Percentiles rank a stretch among this genome's conserved stretches.
Conservation (phyloP, 257 asterid genomes). For the Salvia splendens region DNA sequence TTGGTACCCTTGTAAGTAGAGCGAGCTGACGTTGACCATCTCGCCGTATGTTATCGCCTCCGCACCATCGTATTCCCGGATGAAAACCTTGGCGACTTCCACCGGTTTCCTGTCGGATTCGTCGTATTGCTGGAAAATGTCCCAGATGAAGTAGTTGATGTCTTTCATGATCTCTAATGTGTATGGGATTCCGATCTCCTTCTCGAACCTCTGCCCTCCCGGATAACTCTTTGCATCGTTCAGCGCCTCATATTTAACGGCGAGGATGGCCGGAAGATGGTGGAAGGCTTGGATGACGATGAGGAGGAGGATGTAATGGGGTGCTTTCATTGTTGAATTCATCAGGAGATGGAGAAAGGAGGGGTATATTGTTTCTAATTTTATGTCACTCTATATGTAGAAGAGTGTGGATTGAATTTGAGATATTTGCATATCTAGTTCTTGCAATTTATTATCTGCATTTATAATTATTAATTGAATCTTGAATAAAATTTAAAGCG, state of each 20-base stretch:
- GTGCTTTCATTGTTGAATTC: constrained; percentile 35
- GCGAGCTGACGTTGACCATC: constrained; percentile 36
- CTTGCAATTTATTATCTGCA: too few species aligned
- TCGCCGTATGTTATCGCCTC: constrained; percentile 43
- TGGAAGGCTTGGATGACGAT: constrained; percentile 17
- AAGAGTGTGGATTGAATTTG: too few species aligned
- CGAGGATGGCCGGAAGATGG: not conserved
- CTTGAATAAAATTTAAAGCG: too few species aligned
- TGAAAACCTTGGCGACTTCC: not conserved
- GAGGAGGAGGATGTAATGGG: not conserved
- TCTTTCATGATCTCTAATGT: constrained; percentile 32
- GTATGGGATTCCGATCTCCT: constrained; percentile 39
- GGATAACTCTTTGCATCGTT: constrained; percentile 27
- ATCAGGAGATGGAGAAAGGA: too few species aligned
- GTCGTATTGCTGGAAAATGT: constrained; percentile 33
- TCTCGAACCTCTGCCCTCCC: constrained; percentile 42
- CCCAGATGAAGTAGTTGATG: constrained; percentile 42
- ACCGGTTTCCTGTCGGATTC: constrained; percentile 27
- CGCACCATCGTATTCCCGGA: constrained; percentile 39
- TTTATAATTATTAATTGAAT: too few species aligned
- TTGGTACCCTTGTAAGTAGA: constrained; percentile 31
- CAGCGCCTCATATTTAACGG: constrained; percentile 36
- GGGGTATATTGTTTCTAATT: too few species aligned
- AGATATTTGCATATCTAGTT: too few species aligned
- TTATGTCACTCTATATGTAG: too few species aligned